A percentile compares a stretch with the other conserved stretches of the same genome.
These are phyloP conservation scores for Bocquillonia castaneifolia DNA, from an alignment of 441 rosid genomes.

Conservation along the genomic window DNA sequence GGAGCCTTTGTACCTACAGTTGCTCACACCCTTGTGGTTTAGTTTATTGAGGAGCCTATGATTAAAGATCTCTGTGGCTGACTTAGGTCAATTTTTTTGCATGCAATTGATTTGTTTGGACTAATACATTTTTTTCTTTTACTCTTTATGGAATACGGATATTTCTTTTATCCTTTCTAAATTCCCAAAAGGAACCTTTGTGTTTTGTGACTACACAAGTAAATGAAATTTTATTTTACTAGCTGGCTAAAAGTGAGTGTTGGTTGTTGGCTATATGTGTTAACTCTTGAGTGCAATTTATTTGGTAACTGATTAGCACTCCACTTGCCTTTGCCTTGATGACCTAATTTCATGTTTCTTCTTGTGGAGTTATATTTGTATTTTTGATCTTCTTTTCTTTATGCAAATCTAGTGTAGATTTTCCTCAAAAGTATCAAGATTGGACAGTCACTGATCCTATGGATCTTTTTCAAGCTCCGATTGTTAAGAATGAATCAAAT, in stretches of 20 bases:
- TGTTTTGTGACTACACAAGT: not conserved
- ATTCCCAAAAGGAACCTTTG: not conserved
- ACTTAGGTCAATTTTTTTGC: not conserved
- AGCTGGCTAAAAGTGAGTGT: not conserved
- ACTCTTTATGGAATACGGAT: not conserved
- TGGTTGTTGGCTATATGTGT: not conserved
- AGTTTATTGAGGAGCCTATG: too few species aligned
- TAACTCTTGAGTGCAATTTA: not conserved
- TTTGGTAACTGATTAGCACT: too few species aligned
- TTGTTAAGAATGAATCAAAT: slow-evolving; percentile 63
- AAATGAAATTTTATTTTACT: not conserved
- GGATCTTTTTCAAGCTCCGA: slow-evolving; percentile 78
- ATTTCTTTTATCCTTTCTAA: too few species aligned
- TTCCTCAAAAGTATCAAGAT: slow-evolving; percentile 75
- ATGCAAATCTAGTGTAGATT: slow-evolving; percentile 74
- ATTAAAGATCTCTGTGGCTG: too few species aligned
- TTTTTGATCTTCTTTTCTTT: slow-evolving; percentile 2
- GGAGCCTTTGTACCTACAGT: too few species aligned
- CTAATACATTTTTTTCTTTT: not conserved
- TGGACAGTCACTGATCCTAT: slow-evolving; percentile 62
- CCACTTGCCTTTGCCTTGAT: not conserved
- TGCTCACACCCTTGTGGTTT: too few species aligned
- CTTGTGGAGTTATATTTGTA: not conserved
- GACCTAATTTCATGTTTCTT: slow-evolving; percentile 11
- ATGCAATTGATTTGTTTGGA: not conserved